These are phyloP conservation scores for Dendrocalamus latiflorus DNA, from an alignment of 202 grass and related monocot species.

Conservation along the genomic window DNA sequence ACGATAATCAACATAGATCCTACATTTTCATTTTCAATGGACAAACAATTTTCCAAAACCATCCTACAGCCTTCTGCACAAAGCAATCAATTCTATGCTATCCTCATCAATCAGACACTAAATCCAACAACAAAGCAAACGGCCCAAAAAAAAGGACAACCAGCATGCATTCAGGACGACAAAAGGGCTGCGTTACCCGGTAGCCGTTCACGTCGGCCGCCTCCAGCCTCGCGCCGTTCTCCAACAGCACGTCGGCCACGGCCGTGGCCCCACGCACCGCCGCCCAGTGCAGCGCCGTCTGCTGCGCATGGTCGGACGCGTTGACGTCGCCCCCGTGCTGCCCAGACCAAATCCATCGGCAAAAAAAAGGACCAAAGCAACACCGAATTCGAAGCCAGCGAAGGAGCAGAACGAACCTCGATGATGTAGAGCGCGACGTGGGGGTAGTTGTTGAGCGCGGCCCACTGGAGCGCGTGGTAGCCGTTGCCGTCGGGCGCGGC, in stretches of 20 bases:
- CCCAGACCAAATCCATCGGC: too few relatives aligned
- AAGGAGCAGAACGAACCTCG: too few relatives aligned
- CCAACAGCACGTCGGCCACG: slow-evolving; percentile 78
- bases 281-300: too few relatives aligned
- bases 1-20: neutral
- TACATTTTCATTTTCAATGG: neutral
- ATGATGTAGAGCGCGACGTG: too few relatives aligned
- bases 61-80: neutral
- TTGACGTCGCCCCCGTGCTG: too few relatives aligned
- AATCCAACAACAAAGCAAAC: neutral
- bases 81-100: neutral
- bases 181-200: slow-evolving; percentile 55
- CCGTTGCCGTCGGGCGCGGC: too few relatives aligned
- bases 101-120: neutral
- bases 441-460: too few relatives aligned
- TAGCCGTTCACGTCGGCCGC: slow-evolving; percentile 75
- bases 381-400: too few relatives aligned
- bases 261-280: slow-evolving; percentile 63
- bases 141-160: neutral
- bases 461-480: too few relatives aligned
- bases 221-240: slow-evolving; percentile 58
- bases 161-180: neutral
- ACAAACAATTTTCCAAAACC: neutral
- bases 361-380: too few relatives aligned
- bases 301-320: too few relatives aligned